phyloP scores from a whole-genome alignment of 257 asterid genomes.

The Salvia rosmarinus region DNA sequence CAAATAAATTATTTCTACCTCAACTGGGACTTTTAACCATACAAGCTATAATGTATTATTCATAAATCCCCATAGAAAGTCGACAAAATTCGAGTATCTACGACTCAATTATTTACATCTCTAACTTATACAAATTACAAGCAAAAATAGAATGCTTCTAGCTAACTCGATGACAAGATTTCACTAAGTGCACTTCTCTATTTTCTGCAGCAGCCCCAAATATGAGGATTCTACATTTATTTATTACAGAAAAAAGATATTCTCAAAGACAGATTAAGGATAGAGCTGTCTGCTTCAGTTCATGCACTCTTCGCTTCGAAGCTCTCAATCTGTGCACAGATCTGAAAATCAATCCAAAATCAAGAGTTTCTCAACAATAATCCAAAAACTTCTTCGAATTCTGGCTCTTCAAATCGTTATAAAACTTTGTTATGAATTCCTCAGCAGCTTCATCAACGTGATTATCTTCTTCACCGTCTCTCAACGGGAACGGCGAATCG shows the following conservation, averaged over 20 bases:
- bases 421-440: slow-evolving; percentile 60
- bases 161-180: background rate
- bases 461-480: slow-evolving; percentile 42
- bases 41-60: background rate
- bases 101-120: background rate
- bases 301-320: too few species aligned
- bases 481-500: slow-evolving; percentile 68
- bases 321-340: background rate
- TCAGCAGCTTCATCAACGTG: slow-evolving; percentile 69
- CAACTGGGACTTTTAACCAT: background rate
- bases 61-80: background rate
- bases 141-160: background rate
- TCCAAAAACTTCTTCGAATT: too few species aligned
- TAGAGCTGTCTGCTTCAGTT: too few species aligned
- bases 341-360: too few species aligned
- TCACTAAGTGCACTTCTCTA: background rate
- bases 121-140: background rate
- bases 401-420: slow-evolving; percentile 56
- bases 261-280: too few species aligned
- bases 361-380: too few species aligned
- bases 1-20: background rate
- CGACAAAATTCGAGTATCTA: background rate
- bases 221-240: background rate
- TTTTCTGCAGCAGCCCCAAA: background rate
- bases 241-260: background rate